A percentile compares a stretch with the other conserved stretches of the same genome.
These are phyloP conservation scores for Fagopyrum esculentum DNA, from an alignment of 148 eudicot genomes.

Conservation along the genomic window DNA sequence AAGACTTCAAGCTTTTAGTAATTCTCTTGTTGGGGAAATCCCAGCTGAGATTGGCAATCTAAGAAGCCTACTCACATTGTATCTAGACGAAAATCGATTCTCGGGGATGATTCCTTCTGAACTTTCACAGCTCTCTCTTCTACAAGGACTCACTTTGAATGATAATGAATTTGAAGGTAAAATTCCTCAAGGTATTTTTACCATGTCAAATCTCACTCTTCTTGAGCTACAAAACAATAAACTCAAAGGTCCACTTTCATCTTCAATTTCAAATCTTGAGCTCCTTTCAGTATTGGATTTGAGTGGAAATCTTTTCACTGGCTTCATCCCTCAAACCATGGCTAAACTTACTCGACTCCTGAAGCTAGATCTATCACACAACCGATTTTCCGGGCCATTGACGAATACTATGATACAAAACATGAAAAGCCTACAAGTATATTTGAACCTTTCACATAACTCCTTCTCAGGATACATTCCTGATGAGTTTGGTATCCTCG, in stretches of 20 bases:
- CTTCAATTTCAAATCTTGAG: conserved; percentile 44
- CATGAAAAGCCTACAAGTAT: conserved; percentile 50
- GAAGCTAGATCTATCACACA: conserved; percentile 61
- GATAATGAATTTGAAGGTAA: conserved; percentile 53
- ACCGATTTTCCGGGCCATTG: conserved; percentile 50
- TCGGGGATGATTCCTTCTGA: conserved; percentile 61
- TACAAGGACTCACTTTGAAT: conserved; percentile 50
- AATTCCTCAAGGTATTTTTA: conserved; percentile 50
- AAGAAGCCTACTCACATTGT: conserved; percentile 30
- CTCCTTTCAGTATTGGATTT: conserved; percentile 54
- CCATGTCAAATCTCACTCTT: conserved; percentile 37
- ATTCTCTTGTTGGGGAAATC: conserved; percentile 51
- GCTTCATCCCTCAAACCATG: conserved; percentile 46
- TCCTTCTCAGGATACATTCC: conserved; percentile 45
- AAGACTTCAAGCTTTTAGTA: conserved; percentile 27
- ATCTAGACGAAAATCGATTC: conserved; percentile 36
- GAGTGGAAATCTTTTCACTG: conserved; percentile 58
- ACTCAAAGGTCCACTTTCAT: conserved; percentile 46
- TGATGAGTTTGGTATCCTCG: conserved; percentile 50
- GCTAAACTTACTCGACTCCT: conserved; percentile 35
- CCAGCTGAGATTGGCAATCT: conserved; percentile 71
- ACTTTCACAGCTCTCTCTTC: conserved; percentile 45
- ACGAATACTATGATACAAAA: conserved; percentile 41
- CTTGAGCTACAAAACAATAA: conserved; percentile 47
- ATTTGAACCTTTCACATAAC: conserved; percentile 63